phyloP scores from a whole-genome alignment of 2,329 filamentous ascomycete genomes.

The Phialophora tarda region DNA sequence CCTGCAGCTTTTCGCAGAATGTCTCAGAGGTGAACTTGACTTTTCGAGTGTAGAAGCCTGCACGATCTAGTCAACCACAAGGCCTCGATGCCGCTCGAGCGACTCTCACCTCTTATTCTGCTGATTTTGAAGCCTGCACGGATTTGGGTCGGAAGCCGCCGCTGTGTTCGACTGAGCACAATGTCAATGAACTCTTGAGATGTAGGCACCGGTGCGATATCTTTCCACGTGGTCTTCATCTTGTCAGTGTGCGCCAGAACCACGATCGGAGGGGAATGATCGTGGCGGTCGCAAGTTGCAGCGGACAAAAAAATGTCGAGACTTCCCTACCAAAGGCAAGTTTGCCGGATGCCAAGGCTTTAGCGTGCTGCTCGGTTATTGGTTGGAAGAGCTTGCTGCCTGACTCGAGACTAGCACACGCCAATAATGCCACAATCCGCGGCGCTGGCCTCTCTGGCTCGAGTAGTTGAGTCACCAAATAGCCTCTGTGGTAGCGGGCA shows the following conservation, averaged over 20 bases:
- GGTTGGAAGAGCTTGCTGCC: slow-evolving; percentile 1
- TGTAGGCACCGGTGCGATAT: slow-evolving; percentile 85
- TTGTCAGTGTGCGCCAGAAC: slow-evolving; percentile 40
- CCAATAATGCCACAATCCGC: neutral
- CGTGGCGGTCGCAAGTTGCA: slow-evolving; percentile 19
- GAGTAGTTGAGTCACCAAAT: neutral
- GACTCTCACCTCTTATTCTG: slow-evolving; percentile 71
- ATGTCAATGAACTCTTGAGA: slow-evolving; percentile 97
- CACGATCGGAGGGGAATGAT: slow-evolving; percentile 41
- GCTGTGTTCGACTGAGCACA: slow-evolving; percentile 89
- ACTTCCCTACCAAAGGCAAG: neutral
- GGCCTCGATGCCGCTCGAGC: neutral
- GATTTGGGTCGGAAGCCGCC: slow-evolving; percentile 92
- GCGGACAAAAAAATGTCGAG: slow-evolving; percentile 30
- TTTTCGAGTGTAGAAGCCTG: slow-evolving; percentile 93
- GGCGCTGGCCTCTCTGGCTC: neutral
- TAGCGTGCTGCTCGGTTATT: neutral
- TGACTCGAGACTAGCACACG: neutral
- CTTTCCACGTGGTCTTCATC: slow-evolving; percentile 66
- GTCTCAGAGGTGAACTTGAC: slow-evolving; percentile 99
- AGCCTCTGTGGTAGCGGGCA: neutral
- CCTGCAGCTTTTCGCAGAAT: slow-evolving; percentile 88
- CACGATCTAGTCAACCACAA: neutral
- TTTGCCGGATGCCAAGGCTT: neutral
- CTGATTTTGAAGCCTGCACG: slow-evolving; percentile 94